Evolutionary conservation across 2,329 filamentous ascomycete species (phyloP).

Genomic region (Rhynchosporium agropyri): DNA sequence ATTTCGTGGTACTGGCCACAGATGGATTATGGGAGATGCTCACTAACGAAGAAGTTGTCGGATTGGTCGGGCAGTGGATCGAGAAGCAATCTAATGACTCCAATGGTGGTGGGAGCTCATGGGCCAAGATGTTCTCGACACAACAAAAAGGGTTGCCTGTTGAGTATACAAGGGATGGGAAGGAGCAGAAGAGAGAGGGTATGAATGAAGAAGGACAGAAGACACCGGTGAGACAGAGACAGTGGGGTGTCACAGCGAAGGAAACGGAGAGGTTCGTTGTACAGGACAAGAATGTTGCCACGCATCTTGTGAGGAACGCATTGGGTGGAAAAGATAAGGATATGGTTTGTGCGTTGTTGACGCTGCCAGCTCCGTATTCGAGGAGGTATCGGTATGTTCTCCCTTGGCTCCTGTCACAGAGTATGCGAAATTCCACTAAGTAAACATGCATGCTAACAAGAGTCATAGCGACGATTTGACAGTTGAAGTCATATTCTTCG

Average conservation of each 20-base stretch:
- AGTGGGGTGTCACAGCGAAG: conserved; percentile 82
- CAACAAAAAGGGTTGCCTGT: conserved; percentile 68
- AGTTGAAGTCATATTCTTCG: conserved; percentile 98
- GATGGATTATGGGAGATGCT: conserved; percentile 99
- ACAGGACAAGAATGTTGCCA: conserved; percentile 94
- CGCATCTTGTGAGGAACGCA: conserved; percentile 92
- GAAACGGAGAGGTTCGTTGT: conserved; percentile 85
- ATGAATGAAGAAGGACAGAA: conserved; percentile 67
- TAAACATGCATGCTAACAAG: too few species aligned
- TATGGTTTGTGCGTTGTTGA: conserved; percentile 89
- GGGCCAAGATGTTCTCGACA: conserved; percentile 64
- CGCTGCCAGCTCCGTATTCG: conserved; percentile 87
- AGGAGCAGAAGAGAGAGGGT: conserved; percentile 43
- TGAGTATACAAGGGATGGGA: conserved; percentile 58
- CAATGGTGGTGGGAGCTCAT: conserved; percentile 53
- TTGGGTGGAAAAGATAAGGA: conserved; percentile 91
- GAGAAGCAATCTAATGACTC: conserved; percentile 64
- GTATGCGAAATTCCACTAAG: too few species aligned
- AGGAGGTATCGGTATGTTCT: conserved; percentile 79
- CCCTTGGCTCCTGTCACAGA: conserved; percentile 6
- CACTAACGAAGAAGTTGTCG: conserved; percentile 96
- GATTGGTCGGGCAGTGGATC: conserved; percentile 94
- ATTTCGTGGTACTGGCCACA: conserved; percentile 95
- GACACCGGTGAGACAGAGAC: conserved; percentile 82
- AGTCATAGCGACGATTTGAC: conserved; percentile 81